A percentile compares a stretch with the other conserved stretches of the same genome.
Evolutionary conservation across 306 rosid species (phyloP).

Genomic region (Rosa chinensis): DNA sequence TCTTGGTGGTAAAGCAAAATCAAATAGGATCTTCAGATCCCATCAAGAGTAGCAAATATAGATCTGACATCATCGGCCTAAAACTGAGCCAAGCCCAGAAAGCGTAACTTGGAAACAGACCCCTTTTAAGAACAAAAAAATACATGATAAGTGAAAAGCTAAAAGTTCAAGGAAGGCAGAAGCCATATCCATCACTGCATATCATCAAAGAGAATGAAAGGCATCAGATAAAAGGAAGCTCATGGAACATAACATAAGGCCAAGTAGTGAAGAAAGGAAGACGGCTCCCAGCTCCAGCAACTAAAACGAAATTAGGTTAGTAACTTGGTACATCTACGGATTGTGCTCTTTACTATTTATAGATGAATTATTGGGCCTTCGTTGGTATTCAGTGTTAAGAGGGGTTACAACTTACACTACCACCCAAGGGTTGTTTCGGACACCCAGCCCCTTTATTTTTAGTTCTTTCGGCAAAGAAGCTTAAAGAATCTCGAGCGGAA

Average conservation of each 20-base stretch:
- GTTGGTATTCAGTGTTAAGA: no score
- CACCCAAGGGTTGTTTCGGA: no score
- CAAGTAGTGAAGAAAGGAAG: background rate
- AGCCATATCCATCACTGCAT: background rate
- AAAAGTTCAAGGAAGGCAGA: background rate
- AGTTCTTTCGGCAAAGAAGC: no score
- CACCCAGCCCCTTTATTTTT: no score
- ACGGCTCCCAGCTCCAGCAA: background rate
- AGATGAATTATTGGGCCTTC: no score
- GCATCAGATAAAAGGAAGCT: background rate
- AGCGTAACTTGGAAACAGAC: background rate
- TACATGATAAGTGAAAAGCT: background rate
- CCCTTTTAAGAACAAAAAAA: background rate
- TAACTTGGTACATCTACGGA: no score
- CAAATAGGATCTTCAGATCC: background rate
- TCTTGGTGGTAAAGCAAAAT: slow-evolving; percentile 1
- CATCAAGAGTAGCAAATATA: slow-evolving; percentile 10
- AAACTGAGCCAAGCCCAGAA: background rate
- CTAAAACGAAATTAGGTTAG: no score
- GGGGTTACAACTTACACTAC: no score
- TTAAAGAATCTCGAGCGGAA: no score
- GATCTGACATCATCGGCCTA: slow-evolving; percentile 9
- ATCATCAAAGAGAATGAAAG: background rate
- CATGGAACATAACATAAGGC: background rate
- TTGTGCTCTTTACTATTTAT: no score